Conservation (phyloP, 306 rosid species). For the Citrullus mucosospermus region DNA sequence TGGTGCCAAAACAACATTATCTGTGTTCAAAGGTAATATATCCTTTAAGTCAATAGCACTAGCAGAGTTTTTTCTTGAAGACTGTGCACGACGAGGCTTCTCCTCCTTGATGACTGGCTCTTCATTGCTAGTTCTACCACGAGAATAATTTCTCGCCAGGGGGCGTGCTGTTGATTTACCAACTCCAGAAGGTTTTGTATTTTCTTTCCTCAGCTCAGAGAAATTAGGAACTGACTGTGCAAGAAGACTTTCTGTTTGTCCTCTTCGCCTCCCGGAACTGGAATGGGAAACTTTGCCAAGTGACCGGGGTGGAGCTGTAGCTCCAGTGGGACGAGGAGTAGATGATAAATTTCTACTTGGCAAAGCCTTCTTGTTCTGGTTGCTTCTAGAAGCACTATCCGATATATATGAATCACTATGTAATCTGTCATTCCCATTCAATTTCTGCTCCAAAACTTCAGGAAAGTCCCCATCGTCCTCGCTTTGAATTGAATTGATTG, state of each 20-base stretch:
- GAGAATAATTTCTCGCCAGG: slow-evolving; percentile 52
- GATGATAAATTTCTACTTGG: slow-evolving; percentile 43
- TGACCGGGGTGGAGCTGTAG: slow-evolving; percentile 38
- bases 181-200: slow-evolving; percentile 73
- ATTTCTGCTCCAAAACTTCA: slow-evolving; percentile 51
- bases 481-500: slow-evolving; percentile 52
- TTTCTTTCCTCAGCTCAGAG: slow-evolving; percentile 93
- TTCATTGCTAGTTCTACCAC: slow-evolving; percentile 55
- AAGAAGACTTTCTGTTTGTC: slow-evolving; percentile 53
- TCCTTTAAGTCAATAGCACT: slow-evolving; percentile 53
- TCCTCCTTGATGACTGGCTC: slow-evolving; percentile 66
- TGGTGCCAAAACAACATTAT: slow-evolving; percentile 53
- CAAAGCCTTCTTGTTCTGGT: slow-evolving; percentile 42
- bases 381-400: slow-evolving; percentile 34
- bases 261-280: slow-evolving; percentile 57
- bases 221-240: slow-evolving; percentile 92
- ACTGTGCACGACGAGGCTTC: slow-evolving; percentile 44
- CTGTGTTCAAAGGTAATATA: slow-evolving; percentile 39
- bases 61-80: slow-evolving; percentile 52
- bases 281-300: slow-evolving; percentile 33
- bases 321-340: slow-evolving; percentile 42
- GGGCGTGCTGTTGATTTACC: slow-evolving; percentile 50
- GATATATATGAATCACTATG: slow-evolving; percentile 28
- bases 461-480: slow-evolving; percentile 67
- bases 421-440: slow-evolving; percentile 24